phyloP scores from a whole-genome alignment of 2,329 filamentous ascomycete genomes.

The Fusarium coffeatum region DNA sequence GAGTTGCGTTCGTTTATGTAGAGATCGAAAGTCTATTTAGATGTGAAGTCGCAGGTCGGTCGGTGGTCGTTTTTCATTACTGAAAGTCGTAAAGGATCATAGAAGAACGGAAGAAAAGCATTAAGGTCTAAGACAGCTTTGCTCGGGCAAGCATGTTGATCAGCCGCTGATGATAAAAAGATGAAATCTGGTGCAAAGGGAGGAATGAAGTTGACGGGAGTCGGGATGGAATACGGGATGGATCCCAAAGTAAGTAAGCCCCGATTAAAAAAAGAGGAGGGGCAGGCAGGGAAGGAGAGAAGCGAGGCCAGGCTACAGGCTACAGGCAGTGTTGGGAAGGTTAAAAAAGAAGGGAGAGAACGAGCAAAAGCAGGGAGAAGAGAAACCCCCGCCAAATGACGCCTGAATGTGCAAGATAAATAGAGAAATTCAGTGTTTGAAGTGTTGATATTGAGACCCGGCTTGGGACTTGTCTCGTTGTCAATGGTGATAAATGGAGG shows the following conservation, averaged over 20 bases:
- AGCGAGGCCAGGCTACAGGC: constrained; percentile 7
- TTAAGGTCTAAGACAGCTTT: constrained; percentile 46
- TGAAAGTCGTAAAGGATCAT: constrained; percentile 45
- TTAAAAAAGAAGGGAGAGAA: constrained; percentile 29
- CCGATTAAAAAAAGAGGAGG: constrained; percentile 45
- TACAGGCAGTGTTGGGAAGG: not conserved
- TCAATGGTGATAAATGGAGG: constrained; percentile 29
- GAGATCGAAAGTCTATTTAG: constrained; percentile 39
- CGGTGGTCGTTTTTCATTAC: constrained; percentile 45
- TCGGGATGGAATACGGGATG: constrained; percentile 39
- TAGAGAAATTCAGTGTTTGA: not conserved
- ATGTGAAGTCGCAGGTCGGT: constrained; percentile 36
- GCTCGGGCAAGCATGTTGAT: constrained; percentile 35
- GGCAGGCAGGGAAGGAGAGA: constrained; percentile 35
- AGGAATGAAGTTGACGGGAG: constrained; percentile 41
- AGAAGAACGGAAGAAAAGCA: constrained; percentile 42
- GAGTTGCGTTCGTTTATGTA: constrained; percentile 10
- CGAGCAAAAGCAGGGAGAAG: constrained; percentile 24
- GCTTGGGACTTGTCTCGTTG: constrained; percentile 32
- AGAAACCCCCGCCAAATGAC: constrained; percentile 25
- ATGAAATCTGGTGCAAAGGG: constrained; percentile 36
- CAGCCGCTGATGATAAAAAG: constrained; percentile 37
- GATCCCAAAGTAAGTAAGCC: constrained; percentile 36
- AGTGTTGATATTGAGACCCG: constrained; percentile 22
- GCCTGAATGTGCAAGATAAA: constrained; percentile 16